Base-by-base conservation (phyloP, 176 grass and related monocot genomes). In the Thalia dealbata region DNA sequence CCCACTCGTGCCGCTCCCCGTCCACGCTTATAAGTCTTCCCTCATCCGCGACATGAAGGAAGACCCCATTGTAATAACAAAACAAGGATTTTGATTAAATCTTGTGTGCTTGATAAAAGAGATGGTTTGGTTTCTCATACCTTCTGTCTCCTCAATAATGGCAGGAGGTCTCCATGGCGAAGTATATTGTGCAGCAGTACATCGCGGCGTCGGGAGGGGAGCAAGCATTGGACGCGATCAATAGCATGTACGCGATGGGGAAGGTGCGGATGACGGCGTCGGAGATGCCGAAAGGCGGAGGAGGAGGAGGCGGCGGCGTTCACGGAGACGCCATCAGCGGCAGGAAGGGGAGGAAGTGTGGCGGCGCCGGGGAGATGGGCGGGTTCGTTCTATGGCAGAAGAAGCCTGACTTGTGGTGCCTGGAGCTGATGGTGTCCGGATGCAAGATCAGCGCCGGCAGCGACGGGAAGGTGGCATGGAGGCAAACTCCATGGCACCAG, bases 331-430 rank as follows among this genome's bases (percentile, higher is more conserved):
- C 2, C 23, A 1, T 48, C 0, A 78, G 75, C 72, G 67, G 68
- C 66, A 18, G 72, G 66, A 80, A 85, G 65, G 85, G 74, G 78
- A 83, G 79, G n/a, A 80, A 73, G 56, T 10, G 83, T 18, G 24
- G 26, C 21, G 43, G 69, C 35, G 10, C 48, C 16, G 86, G 81
- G 58, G 95, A 99, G 95, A 81, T 99, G n/a, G 95, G 95, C 64
- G 90, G 95, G 63, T 99, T 99, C 74, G 95, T 99, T 72, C 90
- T 99, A 43, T 99, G 90, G 95, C 95, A 99, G 90, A 99, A 99
- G 81, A 87, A 86, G 74, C 90, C 95, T 22, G 87, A 99, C 73
- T 77, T 99, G 74, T 99, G 95, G 95, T 99, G 87, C 77, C 87
- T 99, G 19, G 95, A 99, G 81, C 85, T 99, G 21, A 88, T 99